Evolutionary conservation across 306 rosid species (phyloP), one percentile per base, ranked within the genome.

Genomic region (Arachis hypogaea): DNA sequence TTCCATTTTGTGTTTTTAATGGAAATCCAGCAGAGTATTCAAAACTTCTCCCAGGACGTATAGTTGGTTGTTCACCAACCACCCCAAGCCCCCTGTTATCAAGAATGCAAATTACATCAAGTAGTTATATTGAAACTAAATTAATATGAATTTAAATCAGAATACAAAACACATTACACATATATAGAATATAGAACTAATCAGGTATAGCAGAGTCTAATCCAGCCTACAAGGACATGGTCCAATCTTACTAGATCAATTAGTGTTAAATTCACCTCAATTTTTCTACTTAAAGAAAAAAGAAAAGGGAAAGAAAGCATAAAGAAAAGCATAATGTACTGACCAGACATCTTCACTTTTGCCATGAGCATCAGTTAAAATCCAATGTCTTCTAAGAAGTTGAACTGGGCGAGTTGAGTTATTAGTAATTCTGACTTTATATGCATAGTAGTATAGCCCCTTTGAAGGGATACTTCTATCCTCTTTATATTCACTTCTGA

Each of bases 361-460:
- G 30, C 89, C 93, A 77, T 90, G 84, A 52, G 86, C 89, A 87
- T 92, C 93, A 45, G 90, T 82, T 68, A 87, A 65, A 78, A 90
- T 87, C 96, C 98, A 92, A 74, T 92, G 98, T 72, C 93, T 90
- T 88, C 92, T 84, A 43, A 92, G 87, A 77, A 90, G 96, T 67
- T 92, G 98, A 73, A 88, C 84, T 11, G 95, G 76, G 45, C 84
- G 84, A 10, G 81, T 83, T 12, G 94, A 88, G 68, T 84, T 88
- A 81, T 92, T 90, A 78, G 92, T 88, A 36, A 92, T 81, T 79
- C 82, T 81, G 74, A 90, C 84, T 81, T 81, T 84, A 49, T 82
- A 92, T 8, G 89, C 91, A 85, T 86, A 92, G 72, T 85, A 92
- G 82, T 85, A 89, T 43, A 63, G 76, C 62, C 82, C 90, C 80